Percentiles rank a stretch among this genome's conserved stretches.
These are phyloP conservation scores for Tephrocybe sp. DNA, from an alignment of 768 basidiomycete species.

Conservation along the genomic window DNA sequence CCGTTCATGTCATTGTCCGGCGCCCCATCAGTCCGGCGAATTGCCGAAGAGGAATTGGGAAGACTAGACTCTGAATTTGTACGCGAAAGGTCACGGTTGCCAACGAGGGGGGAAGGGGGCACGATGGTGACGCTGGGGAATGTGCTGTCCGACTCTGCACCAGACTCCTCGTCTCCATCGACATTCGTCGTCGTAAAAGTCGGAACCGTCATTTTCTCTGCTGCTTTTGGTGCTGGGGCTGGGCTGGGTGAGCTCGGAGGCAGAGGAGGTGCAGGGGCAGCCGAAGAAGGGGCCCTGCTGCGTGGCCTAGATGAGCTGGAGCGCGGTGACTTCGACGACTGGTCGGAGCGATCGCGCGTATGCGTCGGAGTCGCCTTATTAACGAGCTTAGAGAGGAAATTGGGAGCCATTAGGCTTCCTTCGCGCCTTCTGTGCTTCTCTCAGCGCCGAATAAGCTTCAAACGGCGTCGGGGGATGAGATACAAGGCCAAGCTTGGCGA, in stretches of 20 bases:
- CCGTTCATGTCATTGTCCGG: conserved; percentile 13
- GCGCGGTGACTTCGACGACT: conserved; percentile 25
- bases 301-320: conserved; percentile 16
- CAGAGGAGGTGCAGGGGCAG: conserved; percentile 11
- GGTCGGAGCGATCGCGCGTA: conserved; percentile 31
- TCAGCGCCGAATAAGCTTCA: neutral
- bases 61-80: conserved; percentile 25
- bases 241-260: conserved; percentile 5
- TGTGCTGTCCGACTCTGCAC: conserved; percentile 28
- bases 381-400: conserved; percentile 39
- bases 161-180: conserved; percentile 15
- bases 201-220: conserved; percentile 12
- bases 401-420: conserved; percentile 32
- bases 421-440: neutral
- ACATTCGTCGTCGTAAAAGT: conserved; percentile 22
- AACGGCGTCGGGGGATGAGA: neutral
- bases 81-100: conserved; percentile 23
- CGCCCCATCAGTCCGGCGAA: conserved; percentile 17
- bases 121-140: conserved; percentile 45
- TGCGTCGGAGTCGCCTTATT: conserved; percentile 25
- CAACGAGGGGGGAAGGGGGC: conserved; percentile 42
- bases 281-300: conserved; percentile 23
- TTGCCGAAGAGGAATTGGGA: conserved; percentile 5
- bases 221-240: conserved; percentile 8
- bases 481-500: neutral